Evolutionary conservation across 352 stramenopile genomes (phyloP).

Genomic region (Pythium dissotocum): DNA sequence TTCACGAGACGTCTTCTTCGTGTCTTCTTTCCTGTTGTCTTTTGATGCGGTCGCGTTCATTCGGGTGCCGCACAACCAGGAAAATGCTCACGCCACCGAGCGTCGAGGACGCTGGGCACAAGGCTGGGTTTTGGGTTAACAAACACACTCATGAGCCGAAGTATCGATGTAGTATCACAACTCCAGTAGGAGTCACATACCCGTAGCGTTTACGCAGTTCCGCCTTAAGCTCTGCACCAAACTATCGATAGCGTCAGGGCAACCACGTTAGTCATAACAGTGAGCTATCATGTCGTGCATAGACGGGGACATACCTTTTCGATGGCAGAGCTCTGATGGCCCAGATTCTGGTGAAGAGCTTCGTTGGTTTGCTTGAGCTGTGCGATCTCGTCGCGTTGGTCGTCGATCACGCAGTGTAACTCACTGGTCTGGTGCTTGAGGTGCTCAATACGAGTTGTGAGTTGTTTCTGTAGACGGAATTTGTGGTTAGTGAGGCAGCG

Average conservation of each 20-base stretch:
- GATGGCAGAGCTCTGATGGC: constrained; percentile 31
- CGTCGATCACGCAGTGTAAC: constrained; percentile 21
- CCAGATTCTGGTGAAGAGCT: constrained; percentile 25
- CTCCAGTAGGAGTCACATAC: constrained; percentile 28
- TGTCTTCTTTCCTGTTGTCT: not conserved
- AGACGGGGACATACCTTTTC: constrained; percentile 31
- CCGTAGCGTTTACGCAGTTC: constrained; percentile 62
- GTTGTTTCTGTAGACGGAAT: constrained; percentile 16
- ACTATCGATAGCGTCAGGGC: constrained; percentile 24
- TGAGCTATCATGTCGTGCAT: not conserved
- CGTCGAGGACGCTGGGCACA: constrained; percentile 50
- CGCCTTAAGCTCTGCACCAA: constrained; percentile 46
- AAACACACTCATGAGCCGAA: too few relatives aligned
- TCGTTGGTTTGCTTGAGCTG: constrained; percentile 32
- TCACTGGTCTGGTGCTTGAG: constrained; percentile 33
- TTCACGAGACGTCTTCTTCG: not conserved
- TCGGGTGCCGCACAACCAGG: constrained; percentile 22
- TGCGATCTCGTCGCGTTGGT: constrained; percentile 24
- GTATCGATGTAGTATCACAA: not conserved
- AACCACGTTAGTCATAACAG: too few relatives aligned
- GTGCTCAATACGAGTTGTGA: constrained; percentile 28
- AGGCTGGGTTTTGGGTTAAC: constrained; percentile 28
- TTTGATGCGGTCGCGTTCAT: constrained; percentile 8
- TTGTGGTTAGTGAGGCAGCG: not conserved
- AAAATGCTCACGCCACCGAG: constrained; percentile 60